Percentiles rank a stretch among this genome's conserved stretches.
These are phyloP conservation scores for Penicillium expansum DNA, from an alignment of 2,329 filamentous ascomycete genomes.

Conservation along the genomic window DNA sequence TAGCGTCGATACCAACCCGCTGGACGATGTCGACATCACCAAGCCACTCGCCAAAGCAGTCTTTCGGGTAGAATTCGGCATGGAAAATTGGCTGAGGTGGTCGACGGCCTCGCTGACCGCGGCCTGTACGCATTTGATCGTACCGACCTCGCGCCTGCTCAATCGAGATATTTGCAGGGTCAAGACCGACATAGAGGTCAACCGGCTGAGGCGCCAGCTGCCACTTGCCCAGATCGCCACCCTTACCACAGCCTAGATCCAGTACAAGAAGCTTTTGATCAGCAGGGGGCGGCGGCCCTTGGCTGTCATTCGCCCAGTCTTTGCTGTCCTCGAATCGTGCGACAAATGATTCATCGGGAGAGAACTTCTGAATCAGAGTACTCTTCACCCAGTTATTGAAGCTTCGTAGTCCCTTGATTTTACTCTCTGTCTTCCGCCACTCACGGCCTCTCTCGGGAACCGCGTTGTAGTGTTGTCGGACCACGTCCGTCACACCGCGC, in stretches of 20 bases:
- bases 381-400: slow-evolving; percentile 99
- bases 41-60: slow-evolving; percentile 84
- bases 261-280: slow-evolving; percentile 71
- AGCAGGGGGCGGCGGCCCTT: slow-evolving; percentile 29
- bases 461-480: slow-evolving; percentile 91
- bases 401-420: slow-evolving; percentile 88
- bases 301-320: slow-evolving; percentile 44
- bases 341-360: slow-evolving; percentile 70
- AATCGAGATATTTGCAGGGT: slow-evolving; percentile 89
- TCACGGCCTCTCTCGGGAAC: slow-evolving; percentile 90
- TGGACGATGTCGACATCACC: slow-evolving; percentile 77
- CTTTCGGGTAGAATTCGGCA: slow-evolving; percentile 82
- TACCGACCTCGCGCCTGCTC: slow-evolving; percentile 86
- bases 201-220: slow-evolving; percentile 87
- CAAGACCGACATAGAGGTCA: slow-evolving; percentile 89
- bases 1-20: slow-evolving; percentile 82
- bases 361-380: slow-evolving; percentile 94
- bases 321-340: slow-evolving; percentile 49
- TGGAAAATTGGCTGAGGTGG: slow-evolving; percentile 66
- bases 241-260: slow-evolving; percentile 95
- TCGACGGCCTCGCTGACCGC: slow-evolving; percentile 53
- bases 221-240: slow-evolving; percentile 94
- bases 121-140: slow-evolving; percentile 63
- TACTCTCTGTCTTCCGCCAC: slow-evolving; percentile 90
- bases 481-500: slow-evolving; percentile 75